phyloP scores from a whole-genome alignment of 2,329 filamentous ascomycete genomes.

The Chalaropsis ovoidea region DNA sequence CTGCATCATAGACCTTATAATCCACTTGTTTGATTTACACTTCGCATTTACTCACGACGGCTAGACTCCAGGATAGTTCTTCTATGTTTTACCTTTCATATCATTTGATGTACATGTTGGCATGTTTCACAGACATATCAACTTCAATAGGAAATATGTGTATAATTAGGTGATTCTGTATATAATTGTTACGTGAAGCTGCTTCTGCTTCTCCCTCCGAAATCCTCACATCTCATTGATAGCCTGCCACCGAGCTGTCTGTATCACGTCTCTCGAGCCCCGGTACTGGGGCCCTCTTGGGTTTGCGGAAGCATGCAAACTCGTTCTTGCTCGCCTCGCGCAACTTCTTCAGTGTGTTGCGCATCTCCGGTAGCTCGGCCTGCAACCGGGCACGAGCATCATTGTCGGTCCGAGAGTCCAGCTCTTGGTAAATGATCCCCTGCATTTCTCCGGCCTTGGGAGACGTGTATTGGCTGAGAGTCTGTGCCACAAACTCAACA shows the following conservation, averaged over 20 bases:
- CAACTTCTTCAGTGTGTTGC: constrained; percentile 71
- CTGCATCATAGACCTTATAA: constrained; percentile 12
- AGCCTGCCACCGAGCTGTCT: constrained; percentile 12
- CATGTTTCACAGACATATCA: not conserved
- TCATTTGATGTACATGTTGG: not conserved
- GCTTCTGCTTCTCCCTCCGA: not conserved
- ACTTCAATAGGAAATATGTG: not conserved
- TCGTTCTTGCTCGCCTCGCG: constrained; percentile 73
- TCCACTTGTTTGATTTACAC: not conserved
- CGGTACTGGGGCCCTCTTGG: constrained; percentile 35
- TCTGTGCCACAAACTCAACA: constrained; percentile 93
- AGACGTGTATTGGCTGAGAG: constrained; percentile 78
- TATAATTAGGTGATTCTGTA: not conserved
- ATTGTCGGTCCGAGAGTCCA: constrained; percentile 83
- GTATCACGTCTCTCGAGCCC: constrained; percentile 24
- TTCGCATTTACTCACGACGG: not conserved
- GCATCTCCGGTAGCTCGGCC: constrained; percentile 80
- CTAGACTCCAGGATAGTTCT: not conserved
- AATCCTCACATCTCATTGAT: not conserved
- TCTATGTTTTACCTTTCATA: not conserved
- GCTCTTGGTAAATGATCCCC: constrained; percentile 80
- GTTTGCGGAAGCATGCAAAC: constrained; percentile 74
- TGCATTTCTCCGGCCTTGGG: constrained; percentile 72
- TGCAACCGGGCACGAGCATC: constrained; percentile 71
- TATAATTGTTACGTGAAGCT: not conserved